Conservation (phyloP, 306 rosid species). For the Leucaena leucocephala region DNA sequence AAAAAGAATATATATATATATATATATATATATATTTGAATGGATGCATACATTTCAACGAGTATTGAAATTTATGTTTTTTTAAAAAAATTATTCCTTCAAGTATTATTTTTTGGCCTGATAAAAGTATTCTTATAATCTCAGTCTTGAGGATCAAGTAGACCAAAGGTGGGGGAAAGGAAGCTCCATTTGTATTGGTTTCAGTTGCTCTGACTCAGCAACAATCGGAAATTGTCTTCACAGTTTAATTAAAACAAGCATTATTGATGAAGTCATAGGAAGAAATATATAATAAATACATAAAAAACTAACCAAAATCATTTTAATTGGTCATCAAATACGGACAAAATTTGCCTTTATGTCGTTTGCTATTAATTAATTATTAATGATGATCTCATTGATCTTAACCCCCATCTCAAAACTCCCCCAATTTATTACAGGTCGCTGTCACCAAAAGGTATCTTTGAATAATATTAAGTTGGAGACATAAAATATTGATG, state of each 20-base stretch:
- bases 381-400: not conserved
- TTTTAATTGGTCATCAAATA: not conserved
- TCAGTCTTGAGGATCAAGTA: not conserved
- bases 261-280: slow-evolving; percentile 1
- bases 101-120: no score
- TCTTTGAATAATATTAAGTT: not conserved
- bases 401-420: not conserved
- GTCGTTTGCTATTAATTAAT: not conserved
- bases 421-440: not conserved
- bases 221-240: slow-evolving; percentile 4
- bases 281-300: slow-evolving; percentile 20
- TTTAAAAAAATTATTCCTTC: no score
- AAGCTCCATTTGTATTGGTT: not conserved
- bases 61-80: no score
- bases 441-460: slow-evolving; percentile 39
- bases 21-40: no score
- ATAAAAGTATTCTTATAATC: no score
- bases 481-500: slow-evolving; percentile 8
- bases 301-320: not conserved
- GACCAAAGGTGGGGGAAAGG: not conserved
- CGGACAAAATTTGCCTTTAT: slow-evolving; percentile 40
- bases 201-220: not conserved
- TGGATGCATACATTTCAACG: no score
- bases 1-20: no score
- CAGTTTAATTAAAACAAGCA: not conserved